phyloP scores from a whole-genome alignment of 805 yeast genomes.

The Starmerella stellata region DNA sequence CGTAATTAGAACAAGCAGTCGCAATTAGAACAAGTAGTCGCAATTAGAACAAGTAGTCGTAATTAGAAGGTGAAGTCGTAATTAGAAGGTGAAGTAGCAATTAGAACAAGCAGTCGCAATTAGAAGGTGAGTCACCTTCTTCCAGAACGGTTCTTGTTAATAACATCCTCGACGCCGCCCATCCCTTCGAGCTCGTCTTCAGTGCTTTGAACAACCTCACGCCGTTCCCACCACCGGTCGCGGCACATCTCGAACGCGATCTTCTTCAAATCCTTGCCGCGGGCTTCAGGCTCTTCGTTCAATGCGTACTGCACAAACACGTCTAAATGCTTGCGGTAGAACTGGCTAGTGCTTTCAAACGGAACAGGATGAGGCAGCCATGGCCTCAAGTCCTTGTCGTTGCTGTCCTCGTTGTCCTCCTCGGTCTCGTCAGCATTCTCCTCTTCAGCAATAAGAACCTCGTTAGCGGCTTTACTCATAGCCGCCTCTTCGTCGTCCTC shows the following conservation, averaged over 20 bases:
- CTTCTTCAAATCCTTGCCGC: constrained; percentile 78
- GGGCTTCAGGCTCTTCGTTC: constrained; percentile 61
- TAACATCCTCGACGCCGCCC: constrained; percentile 77
- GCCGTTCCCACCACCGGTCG: constrained; percentile 96
- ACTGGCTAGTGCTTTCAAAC: constrained; percentile 66
- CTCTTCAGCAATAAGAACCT: constrained; percentile 28
- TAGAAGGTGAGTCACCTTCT: no score
- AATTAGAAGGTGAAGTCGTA: no score
- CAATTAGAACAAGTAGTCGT: no score
- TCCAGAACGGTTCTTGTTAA: constrained; percentile 31
- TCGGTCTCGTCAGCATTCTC: constrained; percentile 32
- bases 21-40: no score
- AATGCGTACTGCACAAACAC: constrained; percentile 85
- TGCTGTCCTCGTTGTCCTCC: constrained; percentile 53
- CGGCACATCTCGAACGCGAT: constrained; percentile 81
- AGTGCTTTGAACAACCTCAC: constrained; percentile 72
- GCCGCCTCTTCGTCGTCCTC: constrained; percentile 42
- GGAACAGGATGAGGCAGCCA: constrained; percentile 97
- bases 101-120: no score
- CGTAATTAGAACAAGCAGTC: no score
- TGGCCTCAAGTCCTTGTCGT: constrained; percentile 75
- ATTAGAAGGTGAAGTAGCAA: no score
- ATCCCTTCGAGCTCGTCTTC: constrained; percentile 80
- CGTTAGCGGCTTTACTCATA: constrained; percentile 14
- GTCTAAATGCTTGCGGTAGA: constrained; percentile 73